These are phyloP conservation scores for Geotrichum cucujoidarum DNA, from an alignment of 1,139 yeast species.

Conservation along the genomic window DNA sequence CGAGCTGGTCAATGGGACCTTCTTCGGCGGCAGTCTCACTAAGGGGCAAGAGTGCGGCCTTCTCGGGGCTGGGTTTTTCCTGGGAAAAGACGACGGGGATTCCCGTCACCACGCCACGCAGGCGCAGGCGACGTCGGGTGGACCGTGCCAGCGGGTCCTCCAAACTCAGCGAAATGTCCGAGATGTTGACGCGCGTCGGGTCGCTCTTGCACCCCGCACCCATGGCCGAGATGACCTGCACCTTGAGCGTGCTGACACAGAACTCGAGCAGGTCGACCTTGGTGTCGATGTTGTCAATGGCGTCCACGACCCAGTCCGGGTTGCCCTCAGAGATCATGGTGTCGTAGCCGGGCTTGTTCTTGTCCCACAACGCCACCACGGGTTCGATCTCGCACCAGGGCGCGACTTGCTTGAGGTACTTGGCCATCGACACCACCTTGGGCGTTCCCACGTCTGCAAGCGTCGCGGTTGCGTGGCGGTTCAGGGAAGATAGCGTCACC, in stretches of 20 bases:
- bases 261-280: conserved; percentile 81
- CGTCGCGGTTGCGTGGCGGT: conserved; percentile 91
- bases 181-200: conserved; percentile 74
- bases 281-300: conserved; percentile 93
- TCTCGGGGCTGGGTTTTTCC: conserved; percentile 93
- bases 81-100: conserved; percentile 89
- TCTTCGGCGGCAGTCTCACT: conserved; percentile 67
- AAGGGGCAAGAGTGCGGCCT: conserved; percentile 79
- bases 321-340: conserved; percentile 44
- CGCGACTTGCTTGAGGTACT: conserved; percentile 62
- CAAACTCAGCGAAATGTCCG: conserved; percentile 72
- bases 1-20: conserved; percentile 81
- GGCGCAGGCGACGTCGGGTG: conserved; percentile 76
- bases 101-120: conserved; percentile 66
- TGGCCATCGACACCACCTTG: conserved; percentile 72
- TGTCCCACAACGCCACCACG: conserved; percentile 68
- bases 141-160: conserved; percentile 92
- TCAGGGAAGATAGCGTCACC: conserved; percentile 83
- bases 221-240: conserved; percentile 72
- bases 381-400: conserved; percentile 90
- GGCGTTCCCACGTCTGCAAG: conserved; percentile 84
- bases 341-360: conserved; percentile 41
- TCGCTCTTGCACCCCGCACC: conserved; percentile 95
- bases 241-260: conserved; percentile 53
- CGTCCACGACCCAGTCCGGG: conserved; percentile 64